phyloP scores from a whole-genome alignment of 2,329 filamentous ascomycete species.

The Escovopsis sp. region DNA sequence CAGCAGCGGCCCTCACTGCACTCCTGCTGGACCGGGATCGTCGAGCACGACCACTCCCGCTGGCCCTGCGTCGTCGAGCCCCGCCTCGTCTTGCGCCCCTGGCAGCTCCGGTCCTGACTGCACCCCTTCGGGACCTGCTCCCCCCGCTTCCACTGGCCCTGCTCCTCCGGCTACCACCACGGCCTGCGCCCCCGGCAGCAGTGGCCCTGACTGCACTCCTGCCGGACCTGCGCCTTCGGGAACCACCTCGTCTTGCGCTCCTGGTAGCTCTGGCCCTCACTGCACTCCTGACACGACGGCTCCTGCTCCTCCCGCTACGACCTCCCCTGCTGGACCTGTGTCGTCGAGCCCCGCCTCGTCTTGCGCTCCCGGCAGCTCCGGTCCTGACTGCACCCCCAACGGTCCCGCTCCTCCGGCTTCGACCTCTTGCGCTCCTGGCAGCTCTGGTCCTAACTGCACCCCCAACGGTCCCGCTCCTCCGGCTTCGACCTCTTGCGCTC shows the following conservation, averaged over 20 bases:
- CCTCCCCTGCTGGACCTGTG: constrained; percentile 7
- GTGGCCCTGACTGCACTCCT: constrained; percentile 6
- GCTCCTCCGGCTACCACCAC: no score
- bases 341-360: no score
- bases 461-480: constrained; percentile 5
- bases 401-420: constrained; percentile 2
- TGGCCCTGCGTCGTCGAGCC: no score
- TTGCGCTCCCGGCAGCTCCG: constrained; percentile 4
- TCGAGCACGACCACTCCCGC: no score
- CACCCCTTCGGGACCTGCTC: no score
- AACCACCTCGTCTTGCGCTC: neutral
- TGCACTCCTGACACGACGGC: constrained; percentile 7
- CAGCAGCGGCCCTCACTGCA: no score
- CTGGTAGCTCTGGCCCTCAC: constrained; percentile 5
- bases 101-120: no score
- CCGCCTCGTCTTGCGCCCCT: no score
- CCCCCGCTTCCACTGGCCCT: no score
- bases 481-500: constrained; percentile 4
- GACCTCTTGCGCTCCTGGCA: constrained; percentile 7
- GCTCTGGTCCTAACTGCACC: constrained; percentile 6
- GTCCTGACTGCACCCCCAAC: constrained; percentile 5
- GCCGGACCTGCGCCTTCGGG: constrained; percentile 3
- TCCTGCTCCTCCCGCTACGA: constrained; percentile 3
- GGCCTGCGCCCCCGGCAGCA: constrained; percentile 9
- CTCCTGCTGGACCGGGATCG: no score